Evolutionary conservation across 805 yeast species (phyloP), one percentile per base, ranked within the genome.

Genomic region (Nakazawaea ambrosiae): DNA sequence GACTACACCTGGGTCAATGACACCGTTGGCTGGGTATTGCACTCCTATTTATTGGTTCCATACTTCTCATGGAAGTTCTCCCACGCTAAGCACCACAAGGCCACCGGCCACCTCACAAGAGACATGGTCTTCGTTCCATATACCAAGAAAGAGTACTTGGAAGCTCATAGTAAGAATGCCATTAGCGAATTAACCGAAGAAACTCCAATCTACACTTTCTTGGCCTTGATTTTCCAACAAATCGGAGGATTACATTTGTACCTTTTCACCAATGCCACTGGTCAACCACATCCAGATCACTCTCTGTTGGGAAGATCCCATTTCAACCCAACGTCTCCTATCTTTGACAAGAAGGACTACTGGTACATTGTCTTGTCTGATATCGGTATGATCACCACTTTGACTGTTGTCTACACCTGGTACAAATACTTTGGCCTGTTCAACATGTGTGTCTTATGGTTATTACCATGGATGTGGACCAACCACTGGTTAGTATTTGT

Each of bases 61-160:
- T 85, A 80, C 65, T 84, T 84, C 58, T 81, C 92, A 7, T 85
- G 95, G 95, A 81, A 84, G 53, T 78, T 67, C 60, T 65, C 85
- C 34, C 95, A 85, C 62, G 76, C 85, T 39, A 84, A 81, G 70
- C 95, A 85, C 65, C 95, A 85, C 70, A 85, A 86, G 69, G 85
- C 89, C 41, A 85, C 94, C 29, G 94, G 92, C 46, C 86, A 86
- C 59, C 53, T 85, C 56, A 65, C 79, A 27, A 73, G 87, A 56
- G 95, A 85, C 57, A 85, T 80, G 80, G 95, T 85, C 34, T 85
- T 81, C 52, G 83, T 85, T 38, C 95, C 95, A 36, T 63, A 70
- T 53, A 76, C 80, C 33, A 73, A 70, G 49, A 77, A 81, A 46
- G 60, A 70, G 51, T 85, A 70, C 56, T 50, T 69, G 43, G 49